Evolutionary conservation across 2,329 filamentous ascomycete species (phyloP), one percentile per base, ranked within the genome.

Genomic region (Venturia pyrina): DNA sequence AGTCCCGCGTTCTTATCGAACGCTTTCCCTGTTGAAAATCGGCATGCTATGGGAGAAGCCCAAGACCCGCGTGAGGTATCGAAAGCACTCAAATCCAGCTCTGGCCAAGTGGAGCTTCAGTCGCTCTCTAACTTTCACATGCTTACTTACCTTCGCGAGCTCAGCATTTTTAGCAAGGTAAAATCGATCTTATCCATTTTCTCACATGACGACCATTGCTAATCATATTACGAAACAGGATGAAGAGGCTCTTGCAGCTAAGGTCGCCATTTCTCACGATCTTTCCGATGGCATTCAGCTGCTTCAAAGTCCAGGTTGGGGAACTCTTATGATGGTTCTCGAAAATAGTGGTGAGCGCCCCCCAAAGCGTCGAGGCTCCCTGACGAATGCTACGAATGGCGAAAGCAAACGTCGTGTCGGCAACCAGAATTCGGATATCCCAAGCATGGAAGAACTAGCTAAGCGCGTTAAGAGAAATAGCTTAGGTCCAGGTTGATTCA

Each of bases 341-440:
- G 87, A 95, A 87, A 90, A 92, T 86, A 92, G 91, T 85, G 91
- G 93, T 96, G 93, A 96, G 90, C 89, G 89, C 86, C 86, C 89
- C 85, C 88, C 87, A 78, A 96, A 95, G 84, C 89, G 82, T 76
- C 74, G 74, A 37, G 60, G 41, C 65, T 70, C 70, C 67, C 69
- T 73, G 59, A 65, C 69, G 67, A 73, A 67, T 75, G 75, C 71
- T 75, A 78, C 76, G 76, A 68, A 70, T 66, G 68, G 67, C 69
- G 68, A 65, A 66, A 64, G 66, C 69, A 66, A 63, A 64, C 66
- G 68, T 69, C 69, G 32, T 66, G 65, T 67, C 71, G 71, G 68
- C 69, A 73, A 70, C 68, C 71, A 64, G 73, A 73, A 64, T 65
- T 70, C 66, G 73, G 71, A 68, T 24, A 75, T 69, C 75, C 73